Conservation (phyloP, 345 rosid genomes). For the Mallotus nudiflorus region DNA sequence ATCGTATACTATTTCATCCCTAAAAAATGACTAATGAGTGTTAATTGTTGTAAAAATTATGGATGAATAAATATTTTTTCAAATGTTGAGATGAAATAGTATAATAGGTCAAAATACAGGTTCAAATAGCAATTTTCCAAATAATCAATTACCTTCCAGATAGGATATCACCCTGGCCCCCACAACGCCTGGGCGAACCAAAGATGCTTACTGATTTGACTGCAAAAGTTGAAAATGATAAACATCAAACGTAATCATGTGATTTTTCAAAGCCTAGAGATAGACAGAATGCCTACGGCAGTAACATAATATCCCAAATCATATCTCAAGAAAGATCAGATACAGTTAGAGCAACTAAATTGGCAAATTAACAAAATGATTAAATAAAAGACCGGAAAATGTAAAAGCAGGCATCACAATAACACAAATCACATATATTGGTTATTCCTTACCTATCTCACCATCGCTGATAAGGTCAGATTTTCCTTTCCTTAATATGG, state of each 20-base stretch:
- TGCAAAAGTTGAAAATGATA: constrained; percentile 32
- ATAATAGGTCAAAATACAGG: too few relatives aligned
- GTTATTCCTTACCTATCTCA: constrained; percentile 52
- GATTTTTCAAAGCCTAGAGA: background rate
- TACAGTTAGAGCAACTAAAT: background rate
- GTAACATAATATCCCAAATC: background rate
- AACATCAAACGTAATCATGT: background rate
- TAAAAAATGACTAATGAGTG: too few relatives aligned
- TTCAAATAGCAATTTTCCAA: too few relatives aligned
- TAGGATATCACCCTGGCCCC: constrained; percentile 97
- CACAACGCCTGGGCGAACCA: constrained; percentile 92
- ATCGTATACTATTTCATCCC: too few relatives aligned
- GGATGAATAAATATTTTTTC: too few relatives aligned
- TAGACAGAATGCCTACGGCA: background rate
- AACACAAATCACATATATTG: background rate
- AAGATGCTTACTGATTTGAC: constrained; percentile 74
- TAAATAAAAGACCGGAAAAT: background rate
- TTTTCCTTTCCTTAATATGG: constrained; percentile 82
- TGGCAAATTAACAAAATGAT: background rate
- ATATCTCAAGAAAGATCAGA: background rate
- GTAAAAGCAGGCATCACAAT: background rate
- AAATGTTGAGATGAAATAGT: too few relatives aligned
- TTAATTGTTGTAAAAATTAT: too few relatives aligned
- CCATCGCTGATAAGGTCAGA: constrained; percentile 83
- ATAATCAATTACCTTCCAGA: constrained; percentile 73